These are phyloP conservation scores for Hondaea fermentalgiana DNA, from an alignment of 108 stramenopile genomes.

Conservation along the genomic window DNA sequence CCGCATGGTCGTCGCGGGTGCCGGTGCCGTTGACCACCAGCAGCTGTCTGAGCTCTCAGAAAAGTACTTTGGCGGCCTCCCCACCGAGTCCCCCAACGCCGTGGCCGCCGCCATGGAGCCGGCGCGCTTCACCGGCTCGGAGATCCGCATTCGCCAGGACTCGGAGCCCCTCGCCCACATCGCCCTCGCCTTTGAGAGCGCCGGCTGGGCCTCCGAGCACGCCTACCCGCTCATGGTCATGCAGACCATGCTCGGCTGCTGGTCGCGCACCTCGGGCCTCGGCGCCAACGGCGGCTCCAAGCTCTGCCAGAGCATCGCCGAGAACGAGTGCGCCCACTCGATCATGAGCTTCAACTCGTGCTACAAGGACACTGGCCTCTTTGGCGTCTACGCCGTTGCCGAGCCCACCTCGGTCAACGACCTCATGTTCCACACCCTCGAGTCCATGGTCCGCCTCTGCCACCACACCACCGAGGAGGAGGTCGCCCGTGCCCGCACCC, in stretches of 20 bases:
- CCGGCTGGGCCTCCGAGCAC: slow-evolving; percentile 90
- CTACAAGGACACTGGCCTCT: slow-evolving; percentile 98
- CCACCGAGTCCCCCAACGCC: slow-evolving; percentile 47
- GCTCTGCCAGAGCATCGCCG: slow-evolving; percentile 81
- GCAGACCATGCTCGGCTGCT: slow-evolving; percentile 89
- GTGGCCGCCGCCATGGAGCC: slow-evolving; percentile 76
- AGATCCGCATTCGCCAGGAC: slow-evolving; percentile 76
- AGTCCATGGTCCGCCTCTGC: slow-evolving; percentile 77
- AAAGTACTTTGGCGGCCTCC: slow-evolving; percentile 76
- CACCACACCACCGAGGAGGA: slow-evolving; percentile 62
- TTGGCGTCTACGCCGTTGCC: slow-evolving; percentile 88
- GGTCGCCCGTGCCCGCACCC: slow-evolving; percentile 87
- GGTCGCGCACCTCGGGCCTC: slow-evolving; percentile 67
- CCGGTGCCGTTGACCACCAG: slow-evolving; percentile 85
- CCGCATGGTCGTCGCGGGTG: slow-evolving; percentile 92
- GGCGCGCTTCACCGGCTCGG: slow-evolving; percentile 85
- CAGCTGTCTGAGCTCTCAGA: slow-evolving; percentile 74
- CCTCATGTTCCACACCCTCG: slow-evolving; percentile 68
- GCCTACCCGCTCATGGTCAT: slow-evolving; percentile 96
- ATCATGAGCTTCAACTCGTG: slow-evolving; percentile 95
- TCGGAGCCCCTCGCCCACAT: slow-evolving; percentile 76
- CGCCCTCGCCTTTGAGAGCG: slow-evolving; percentile 89
- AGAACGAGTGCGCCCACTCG: slow-evolving; percentile 75
- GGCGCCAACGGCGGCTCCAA: slow-evolving; percentile 76
- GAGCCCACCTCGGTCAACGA: slow-evolving; percentile 83